These are phyloP conservation scores for Sisymbrium irio DNA, from an alignment of 345 rosid genomes.

Conservation along the genomic window DNA sequence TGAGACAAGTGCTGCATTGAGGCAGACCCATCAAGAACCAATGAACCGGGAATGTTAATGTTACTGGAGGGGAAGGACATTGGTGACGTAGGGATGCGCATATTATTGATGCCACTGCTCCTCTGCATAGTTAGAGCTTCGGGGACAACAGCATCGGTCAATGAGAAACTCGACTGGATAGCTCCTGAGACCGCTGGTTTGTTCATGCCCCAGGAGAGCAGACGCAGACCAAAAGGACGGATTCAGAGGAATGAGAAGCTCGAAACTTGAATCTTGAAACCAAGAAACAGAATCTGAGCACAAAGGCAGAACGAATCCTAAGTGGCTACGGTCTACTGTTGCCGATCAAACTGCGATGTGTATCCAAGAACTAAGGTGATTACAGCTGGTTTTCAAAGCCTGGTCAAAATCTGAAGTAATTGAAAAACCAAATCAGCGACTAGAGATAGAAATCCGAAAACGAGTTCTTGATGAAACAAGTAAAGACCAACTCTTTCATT, in stretches of 20 bases:
- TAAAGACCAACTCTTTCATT: no score
- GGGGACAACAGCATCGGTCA: conserved; percentile 15
- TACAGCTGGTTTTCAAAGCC: no score
- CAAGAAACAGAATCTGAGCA: background rate
- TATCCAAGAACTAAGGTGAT: background rate
- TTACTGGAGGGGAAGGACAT: conserved; percentile 31
- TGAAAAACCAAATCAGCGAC: conserved; percentile 13
- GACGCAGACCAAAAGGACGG: background rate
- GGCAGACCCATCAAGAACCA: conserved; percentile 33
- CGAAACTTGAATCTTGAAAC: conserved; percentile 6
- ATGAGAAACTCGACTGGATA: conserved; percentile 13
- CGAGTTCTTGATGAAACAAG: no score
- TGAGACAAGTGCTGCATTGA: conserved; percentile 23
- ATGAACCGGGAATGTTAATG: conserved; percentile 23
- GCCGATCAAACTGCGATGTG: background rate
- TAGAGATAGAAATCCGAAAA: background rate
- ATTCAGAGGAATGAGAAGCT: background rate
- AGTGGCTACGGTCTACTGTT: background rate
- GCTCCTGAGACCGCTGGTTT: conserved; percentile 13
- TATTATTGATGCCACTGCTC: conserved; percentile 18
- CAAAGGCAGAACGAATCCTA: conserved; percentile 14
- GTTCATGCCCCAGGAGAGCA: conserved; percentile 27
- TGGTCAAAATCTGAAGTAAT: conserved; percentile 5
- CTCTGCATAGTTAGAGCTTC: conserved; percentile 30
- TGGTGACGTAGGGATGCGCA: conserved; percentile 33